Evolutionary conservation across 192 early-diverging fungal species (phyloP).

Genomic region (Bifiguratus adelaidae): DNA sequence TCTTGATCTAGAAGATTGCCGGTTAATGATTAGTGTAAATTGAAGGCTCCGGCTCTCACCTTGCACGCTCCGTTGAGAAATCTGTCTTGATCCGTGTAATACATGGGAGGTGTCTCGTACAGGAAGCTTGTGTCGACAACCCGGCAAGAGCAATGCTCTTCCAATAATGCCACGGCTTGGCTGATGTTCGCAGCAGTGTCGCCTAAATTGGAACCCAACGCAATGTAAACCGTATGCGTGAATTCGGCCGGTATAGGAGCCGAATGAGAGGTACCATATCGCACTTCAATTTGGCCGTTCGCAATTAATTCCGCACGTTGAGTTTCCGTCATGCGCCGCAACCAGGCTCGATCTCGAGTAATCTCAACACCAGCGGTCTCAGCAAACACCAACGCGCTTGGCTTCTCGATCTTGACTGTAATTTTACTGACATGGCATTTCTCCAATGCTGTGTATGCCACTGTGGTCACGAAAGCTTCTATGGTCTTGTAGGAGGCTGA

Average conservation of each 20-base stretch:
- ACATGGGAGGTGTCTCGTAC: slow-evolving; percentile 97
- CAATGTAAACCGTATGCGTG: slow-evolving; percentile 62
- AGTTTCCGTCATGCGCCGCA: slow-evolving; percentile 2
- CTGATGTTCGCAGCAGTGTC: slow-evolving; percentile 72
- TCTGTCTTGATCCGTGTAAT: slow-evolving; percentile 78
- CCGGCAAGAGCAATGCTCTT: slow-evolving; percentile 20
- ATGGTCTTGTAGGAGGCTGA: slow-evolving; percentile 84
- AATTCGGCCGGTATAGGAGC: slow-evolving; percentile 20
- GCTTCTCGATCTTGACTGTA: slow-evolving; percentile 86
- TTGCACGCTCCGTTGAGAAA: slow-evolving; percentile 90
- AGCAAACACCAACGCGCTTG: slow-evolving; percentile 89
- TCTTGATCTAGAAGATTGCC: slow-evolving; percentile 41
- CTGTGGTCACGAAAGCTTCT: slow-evolving; percentile 82
- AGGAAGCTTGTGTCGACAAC: slow-evolving; percentile 90
- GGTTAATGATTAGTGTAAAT: neutral
- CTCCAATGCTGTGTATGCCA: slow-evolving; percentile 67
- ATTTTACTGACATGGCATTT: slow-evolving; percentile 84
- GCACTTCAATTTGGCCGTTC: slow-evolving; percentile 4
- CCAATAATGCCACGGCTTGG: slow-evolving; percentile 49
- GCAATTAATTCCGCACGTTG: slow-evolving; percentile 27
- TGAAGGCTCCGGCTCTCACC: slow-evolving; percentile 17
- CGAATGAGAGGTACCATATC: slow-evolving; percentile 6
- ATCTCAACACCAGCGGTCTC: slow-evolving; percentile 85
- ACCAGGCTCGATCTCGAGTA: slow-evolving; percentile 46
- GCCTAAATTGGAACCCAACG: slow-evolving; percentile 88